Conservation (phyloP, 495 filamentous ascomycete genomes). For the Schizothecium vesticola region DNA sequence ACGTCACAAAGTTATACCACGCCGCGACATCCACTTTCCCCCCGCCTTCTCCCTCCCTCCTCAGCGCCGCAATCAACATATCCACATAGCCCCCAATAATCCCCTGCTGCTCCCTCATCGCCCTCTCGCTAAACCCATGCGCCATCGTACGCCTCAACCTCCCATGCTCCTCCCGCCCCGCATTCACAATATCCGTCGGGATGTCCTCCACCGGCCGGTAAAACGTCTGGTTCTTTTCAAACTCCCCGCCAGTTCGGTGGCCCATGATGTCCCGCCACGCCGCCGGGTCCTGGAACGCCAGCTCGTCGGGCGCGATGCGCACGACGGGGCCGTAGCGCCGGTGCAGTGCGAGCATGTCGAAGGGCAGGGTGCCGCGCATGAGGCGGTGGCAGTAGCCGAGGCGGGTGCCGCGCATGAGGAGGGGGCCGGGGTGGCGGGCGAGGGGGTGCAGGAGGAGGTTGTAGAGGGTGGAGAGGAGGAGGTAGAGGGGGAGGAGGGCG, state of each 20-base stretch:
- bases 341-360: conserved; percentile 43
- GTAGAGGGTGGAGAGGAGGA: conserved; percentile 28
- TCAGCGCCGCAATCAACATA: conserved; percentile 40
- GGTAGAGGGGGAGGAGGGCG: background rate
- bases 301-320: conserved; percentile 49
- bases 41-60: conserved; percentile 27
- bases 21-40: conserved; percentile 38
- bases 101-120: conserved; percentile 42
- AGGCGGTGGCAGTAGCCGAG: conserved; percentile 28
- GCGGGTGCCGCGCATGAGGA: conserved; percentile 33
- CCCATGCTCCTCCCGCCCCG: conserved; percentile 36
- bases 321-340: conserved; percentile 48
- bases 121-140: conserved; percentile 49
- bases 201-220: conserved; percentile 27
- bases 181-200: conserved; percentile 29
- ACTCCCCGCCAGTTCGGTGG: conserved; percentile 30
- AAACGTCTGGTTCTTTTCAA: conserved; percentile 29
- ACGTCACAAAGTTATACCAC: conserved; percentile 58
- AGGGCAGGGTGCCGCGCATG: conserved; percentile 34
- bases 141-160: conserved; percentile 43
- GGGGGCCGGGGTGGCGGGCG: conserved; percentile 45
- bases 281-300: conserved; percentile 43
- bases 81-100: conserved; percentile 43
- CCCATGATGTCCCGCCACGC: conserved; percentile 56
- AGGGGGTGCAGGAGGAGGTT: conserved; percentile 50